These are phyloP conservation scores for Nothomitra cinnamomea DNA, from an alignment of 2,329 filamentous ascomycete species.

Conservation along the genomic window DNA sequence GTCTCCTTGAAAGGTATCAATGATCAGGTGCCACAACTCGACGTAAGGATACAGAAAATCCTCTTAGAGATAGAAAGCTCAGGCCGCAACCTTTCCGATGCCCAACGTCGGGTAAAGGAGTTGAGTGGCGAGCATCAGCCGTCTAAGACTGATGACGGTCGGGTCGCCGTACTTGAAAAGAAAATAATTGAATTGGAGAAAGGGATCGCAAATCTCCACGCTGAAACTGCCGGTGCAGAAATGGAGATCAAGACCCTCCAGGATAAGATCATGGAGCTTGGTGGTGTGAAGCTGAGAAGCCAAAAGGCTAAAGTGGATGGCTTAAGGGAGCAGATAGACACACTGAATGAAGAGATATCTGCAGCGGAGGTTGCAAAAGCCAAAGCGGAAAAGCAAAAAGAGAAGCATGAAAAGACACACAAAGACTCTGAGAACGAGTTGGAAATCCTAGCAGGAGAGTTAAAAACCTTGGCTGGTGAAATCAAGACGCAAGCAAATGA, in stretches of 20 bases:
- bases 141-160: constrained; percentile 61
- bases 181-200: constrained; percentile 58
- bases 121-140: constrained; percentile 65
- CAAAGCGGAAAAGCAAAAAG: constrained; percentile 84
- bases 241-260: constrained; percentile 85
- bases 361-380: constrained; percentile 73
- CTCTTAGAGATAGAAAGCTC: constrained; percentile 75
- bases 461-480: constrained; percentile 63
- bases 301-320: constrained; percentile 85
- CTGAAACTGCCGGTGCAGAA: constrained; percentile 79
- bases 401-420: constrained; percentile 72
- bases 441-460: constrained; percentile 50
- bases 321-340: constrained; percentile 69
- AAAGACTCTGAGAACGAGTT: constrained; percentile 67
- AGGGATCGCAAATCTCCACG: constrained; percentile 63
- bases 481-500: constrained; percentile 60
- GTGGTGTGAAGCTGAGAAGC: constrained; percentile 76
- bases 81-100: constrained; percentile 67
- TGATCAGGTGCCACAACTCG: constrained; percentile 64
- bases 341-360: constrained; percentile 66
- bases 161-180: constrained; percentile 56
- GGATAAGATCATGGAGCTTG: constrained; percentile 96
- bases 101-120: constrained; percentile 72
- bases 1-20: constrained; percentile 52
- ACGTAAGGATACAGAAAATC: constrained; percentile 85